phyloP scores from a whole-genome alignment of 2,329 filamentous ascomycete genomes.

The Hypomyces rosellus region DNA sequence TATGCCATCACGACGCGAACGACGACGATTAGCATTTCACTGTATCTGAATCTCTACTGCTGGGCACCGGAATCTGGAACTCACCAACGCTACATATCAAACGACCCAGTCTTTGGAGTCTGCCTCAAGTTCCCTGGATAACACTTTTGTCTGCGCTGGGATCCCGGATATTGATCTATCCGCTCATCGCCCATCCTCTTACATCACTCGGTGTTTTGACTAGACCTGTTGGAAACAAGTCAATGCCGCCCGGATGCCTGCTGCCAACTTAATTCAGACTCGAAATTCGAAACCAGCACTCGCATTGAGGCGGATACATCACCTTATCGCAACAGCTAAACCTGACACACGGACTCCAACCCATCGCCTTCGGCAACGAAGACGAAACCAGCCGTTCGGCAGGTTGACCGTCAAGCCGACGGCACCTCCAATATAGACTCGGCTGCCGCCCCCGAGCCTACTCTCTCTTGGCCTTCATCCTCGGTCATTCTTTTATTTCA shows the following conservation, averaged over 20 bases:
- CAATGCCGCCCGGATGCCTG: constrained; percentile 49
- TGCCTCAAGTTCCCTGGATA: constrained; percentile 7
- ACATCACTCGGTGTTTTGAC: neutral
- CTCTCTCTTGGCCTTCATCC: constrained; percentile 6
- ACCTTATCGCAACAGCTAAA: constrained; percentile 4
- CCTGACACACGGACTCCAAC: constrained; percentile 15
- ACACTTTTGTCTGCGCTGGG: neutral
- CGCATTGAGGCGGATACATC: neutral
- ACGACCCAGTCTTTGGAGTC: constrained; percentile 6
- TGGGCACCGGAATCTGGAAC: neutral
- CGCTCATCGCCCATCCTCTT: constrained; percentile 2
- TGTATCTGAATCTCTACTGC: neutral
- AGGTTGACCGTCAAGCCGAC: constrained; percentile 10
- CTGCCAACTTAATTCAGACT: constrained; percentile 36
- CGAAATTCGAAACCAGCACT: neutral
- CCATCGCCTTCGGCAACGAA: constrained; percentile 12
- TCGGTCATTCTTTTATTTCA: constrained; percentile 8
- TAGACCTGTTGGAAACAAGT: constrained; percentile 22
- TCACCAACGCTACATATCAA: constrained; percentile 5
- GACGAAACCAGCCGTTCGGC: constrained; percentile 8
- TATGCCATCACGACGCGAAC: constrained; percentile 9
- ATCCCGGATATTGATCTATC: constrained; percentile 9
- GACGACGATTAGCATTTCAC: neutral
- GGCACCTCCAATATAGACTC: constrained; percentile 10
- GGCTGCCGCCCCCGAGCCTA: neutral